A percentile compares a stretch with the other conserved stretches of the same genome.
Conservation (phyloP, 2,329 filamentous ascomycete species). For the Grosmannia clavigera region DNA sequence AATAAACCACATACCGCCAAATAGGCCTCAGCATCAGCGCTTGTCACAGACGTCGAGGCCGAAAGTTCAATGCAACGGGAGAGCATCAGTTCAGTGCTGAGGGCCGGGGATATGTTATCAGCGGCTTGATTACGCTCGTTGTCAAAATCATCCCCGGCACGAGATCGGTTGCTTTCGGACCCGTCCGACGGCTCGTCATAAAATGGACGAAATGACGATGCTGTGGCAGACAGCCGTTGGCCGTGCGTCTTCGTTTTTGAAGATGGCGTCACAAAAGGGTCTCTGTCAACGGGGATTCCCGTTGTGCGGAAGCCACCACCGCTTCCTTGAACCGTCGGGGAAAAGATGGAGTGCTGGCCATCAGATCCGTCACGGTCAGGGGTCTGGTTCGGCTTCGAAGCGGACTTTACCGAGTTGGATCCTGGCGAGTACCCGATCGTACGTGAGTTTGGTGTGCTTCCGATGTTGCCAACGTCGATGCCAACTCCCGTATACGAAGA, state of each 20-base stretch:
- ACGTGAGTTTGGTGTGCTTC: constrained; percentile 51
- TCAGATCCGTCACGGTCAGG: constrained; percentile 20
- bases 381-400: constrained; percentile 22
- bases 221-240: constrained; percentile 50
- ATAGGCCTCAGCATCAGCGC: constrained; percentile 28
- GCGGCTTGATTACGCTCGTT: constrained; percentile 12
- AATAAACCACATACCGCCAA: constrained; percentile 26
- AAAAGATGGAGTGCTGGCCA: constrained; percentile 13
- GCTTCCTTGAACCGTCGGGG: constrained; percentile 15
- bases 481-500: constrained; percentile 27
- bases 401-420: constrained; percentile 33
- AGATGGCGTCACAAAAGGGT: constrained; percentile 40
- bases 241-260: constrained; percentile 17
- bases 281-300: constrained; percentile 25
- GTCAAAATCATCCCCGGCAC: constrained; percentile 3
- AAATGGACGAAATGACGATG: constrained; percentile 47
- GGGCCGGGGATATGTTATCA: constrained; percentile 17
- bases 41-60: constrained; percentile 18
- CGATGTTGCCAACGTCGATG: background rate
- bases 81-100: constrained; percentile 34
- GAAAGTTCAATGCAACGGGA: constrained; percentile 33
- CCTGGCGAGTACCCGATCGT: constrained; percentile 53
- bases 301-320: constrained; percentile 13
- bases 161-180: constrained; percentile 8
- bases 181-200: constrained; percentile 15